A percentile compares a stretch with the other conserved stretches of the same genome.
Conservation (phyloP, 371 early-diverging fungal species). For the Chytridium lagenaria region DNA sequence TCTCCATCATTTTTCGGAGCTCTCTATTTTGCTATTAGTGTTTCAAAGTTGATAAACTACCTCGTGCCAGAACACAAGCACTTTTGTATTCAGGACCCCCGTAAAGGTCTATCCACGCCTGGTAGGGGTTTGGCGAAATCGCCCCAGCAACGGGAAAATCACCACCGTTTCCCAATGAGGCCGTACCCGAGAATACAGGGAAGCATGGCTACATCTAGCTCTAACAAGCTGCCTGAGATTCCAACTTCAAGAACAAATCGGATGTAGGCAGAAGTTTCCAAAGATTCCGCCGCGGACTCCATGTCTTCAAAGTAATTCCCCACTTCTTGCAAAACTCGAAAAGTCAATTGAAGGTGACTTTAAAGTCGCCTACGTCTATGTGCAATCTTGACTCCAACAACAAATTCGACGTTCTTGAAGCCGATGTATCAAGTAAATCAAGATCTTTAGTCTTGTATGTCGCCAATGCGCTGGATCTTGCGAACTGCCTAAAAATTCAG, state of each 20-base stretch:
- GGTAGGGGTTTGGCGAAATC: slow-evolving; percentile 77
- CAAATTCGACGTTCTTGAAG: slow-evolving; percentile 68
- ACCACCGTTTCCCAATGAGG: slow-evolving; percentile 73
- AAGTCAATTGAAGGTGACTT: too few species aligned
- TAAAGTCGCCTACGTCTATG: slow-evolving; percentile 66
- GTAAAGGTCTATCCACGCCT: slow-evolving; percentile 81
- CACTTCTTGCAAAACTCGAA: slow-evolving; percentile 73
- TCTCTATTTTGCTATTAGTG: neutral
- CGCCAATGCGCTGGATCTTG: slow-evolving; percentile 76
- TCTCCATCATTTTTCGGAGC: neutral
- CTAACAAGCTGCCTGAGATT: slow-evolving; percentile 70
- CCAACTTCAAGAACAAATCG: slow-evolving; percentile 81
- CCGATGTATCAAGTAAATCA: slow-evolving; percentile 50
- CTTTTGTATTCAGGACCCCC: slow-evolving; percentile 67
- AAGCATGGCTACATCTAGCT: slow-evolving; percentile 77
- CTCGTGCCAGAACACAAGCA: slow-evolving; percentile 38
- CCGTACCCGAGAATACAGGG: slow-evolving; percentile 87
- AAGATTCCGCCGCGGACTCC: slow-evolving; percentile 69
- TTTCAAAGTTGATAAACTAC: neutral
- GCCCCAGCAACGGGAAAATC: slow-evolving; percentile 67
- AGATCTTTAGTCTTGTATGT: slow-evolving; percentile 71
- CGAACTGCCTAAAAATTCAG: slow-evolving; percentile 65
- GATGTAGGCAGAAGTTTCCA: slow-evolving; percentile 79
- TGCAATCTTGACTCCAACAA: slow-evolving; percentile 71
- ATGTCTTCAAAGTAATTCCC: slow-evolving; percentile 76